A percentile compares a stretch with the other conserved stretches of the same genome.
phyloP scores from a whole-genome alignment of 768 basidiomycete genomes.

The Serendipita sp. region DNA sequence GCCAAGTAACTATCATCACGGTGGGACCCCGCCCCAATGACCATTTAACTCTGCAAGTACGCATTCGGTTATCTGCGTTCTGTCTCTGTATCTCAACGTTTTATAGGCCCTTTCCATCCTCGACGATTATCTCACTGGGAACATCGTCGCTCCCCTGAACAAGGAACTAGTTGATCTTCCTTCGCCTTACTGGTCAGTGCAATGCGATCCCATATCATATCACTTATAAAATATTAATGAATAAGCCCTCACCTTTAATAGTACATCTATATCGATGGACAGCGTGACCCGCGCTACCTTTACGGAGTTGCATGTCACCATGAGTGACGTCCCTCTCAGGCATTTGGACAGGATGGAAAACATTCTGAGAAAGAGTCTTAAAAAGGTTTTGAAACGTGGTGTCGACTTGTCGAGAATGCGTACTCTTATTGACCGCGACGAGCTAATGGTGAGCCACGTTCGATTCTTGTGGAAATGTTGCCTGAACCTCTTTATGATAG shows the following conservation, averaged over 20 bases:
- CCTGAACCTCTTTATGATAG: slow-evolving; percentile 23
- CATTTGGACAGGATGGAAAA: slow-evolving; percentile 52
- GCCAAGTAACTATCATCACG: slow-evolving; percentile 69
- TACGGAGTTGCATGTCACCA: slow-evolving; percentile 57
- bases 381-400: slow-evolving; percentile 55
- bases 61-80: neutral
- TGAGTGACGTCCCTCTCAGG: slow-evolving; percentile 72
- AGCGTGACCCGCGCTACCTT: slow-evolving; percentile 58
- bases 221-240: neutral
- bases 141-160: slow-evolving; percentile 62
- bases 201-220: neutral
- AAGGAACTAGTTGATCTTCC: slow-evolving; percentile 90
- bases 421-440: slow-evolving; percentile 73
- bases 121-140: slow-evolving; percentile 76
- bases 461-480: slow-evolving; percentile 4
- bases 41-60: slow-evolving; percentile 47
- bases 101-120: slow-evolving; percentile 68
- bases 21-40: slow-evolving; percentile 57
- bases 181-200: slow-evolving; percentile 60
- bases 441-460: slow-evolving; percentile 47
- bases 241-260: slow-evolving; percentile 16
- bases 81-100: slow-evolving; percentile 1
- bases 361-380: slow-evolving; percentile 50
- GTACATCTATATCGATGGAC: slow-evolving; percentile 74
- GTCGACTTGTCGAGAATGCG: slow-evolving; percentile 83